These are phyloP conservation scores for Chrysopogon serrulatus DNA, from an alignment of 176 grass and related monocot species.

Conservation along the genomic window DNA sequence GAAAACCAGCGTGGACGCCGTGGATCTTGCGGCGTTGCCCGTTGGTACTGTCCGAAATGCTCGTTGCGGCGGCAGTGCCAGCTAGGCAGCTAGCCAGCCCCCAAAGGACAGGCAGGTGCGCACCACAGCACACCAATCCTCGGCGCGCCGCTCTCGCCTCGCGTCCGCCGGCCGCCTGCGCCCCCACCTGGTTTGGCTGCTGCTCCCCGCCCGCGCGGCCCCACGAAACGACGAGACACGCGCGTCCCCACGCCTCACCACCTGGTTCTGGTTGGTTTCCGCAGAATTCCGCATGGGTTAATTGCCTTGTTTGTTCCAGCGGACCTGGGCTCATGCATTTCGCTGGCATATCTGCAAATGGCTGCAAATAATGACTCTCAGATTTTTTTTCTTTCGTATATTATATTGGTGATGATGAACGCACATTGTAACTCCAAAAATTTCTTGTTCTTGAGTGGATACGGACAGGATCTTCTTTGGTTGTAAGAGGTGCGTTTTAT, in stretches of 20 bases:
- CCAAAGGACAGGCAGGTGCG: constrained; percentile 27
- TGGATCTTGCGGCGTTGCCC: constrained; percentile 15
- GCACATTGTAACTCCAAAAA: background rate
- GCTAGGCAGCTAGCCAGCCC: too few relatives aligned
- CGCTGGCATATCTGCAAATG: background rate
- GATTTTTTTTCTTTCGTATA: background rate
- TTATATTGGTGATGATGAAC: background rate
- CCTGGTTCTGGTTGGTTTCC: too few relatives aligned
- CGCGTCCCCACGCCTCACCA: background rate
- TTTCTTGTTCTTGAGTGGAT: background rate
- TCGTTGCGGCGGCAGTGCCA: constrained; percentile 30
- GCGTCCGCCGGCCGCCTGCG: too few relatives aligned
- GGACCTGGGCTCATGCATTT: background rate
- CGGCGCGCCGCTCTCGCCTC: too few relatives aligned
- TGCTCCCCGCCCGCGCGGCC: background rate
- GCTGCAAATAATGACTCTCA: background rate
- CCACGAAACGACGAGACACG: background rate
- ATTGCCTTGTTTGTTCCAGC: background rate
- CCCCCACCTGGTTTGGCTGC: constrained; percentile 16
- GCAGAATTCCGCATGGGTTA: background rate
- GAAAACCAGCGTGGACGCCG: background rate
- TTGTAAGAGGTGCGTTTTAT: background rate
- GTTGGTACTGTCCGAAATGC: constrained; percentile 23
- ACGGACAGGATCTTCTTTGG: background rate
- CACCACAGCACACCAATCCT: background rate